Conservation (phyloP, 2,329 filamentous ascomycete species). For the Alternaria sp. region DNA sequence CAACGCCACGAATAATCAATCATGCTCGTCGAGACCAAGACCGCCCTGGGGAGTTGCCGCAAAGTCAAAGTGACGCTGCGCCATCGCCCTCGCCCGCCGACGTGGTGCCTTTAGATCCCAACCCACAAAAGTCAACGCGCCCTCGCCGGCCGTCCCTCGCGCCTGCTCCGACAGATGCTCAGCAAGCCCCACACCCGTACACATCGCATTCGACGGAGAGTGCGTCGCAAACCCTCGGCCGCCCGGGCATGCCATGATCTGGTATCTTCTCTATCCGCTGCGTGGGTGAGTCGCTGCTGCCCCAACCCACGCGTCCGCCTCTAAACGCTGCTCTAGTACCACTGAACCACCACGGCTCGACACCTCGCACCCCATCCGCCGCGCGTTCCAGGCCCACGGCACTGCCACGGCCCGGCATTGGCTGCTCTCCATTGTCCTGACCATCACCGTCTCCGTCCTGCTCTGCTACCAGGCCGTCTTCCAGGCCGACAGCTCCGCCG, state of each 20-base stretch:
- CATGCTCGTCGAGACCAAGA: constrained; percentile 28
- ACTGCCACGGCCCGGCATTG: constrained; percentile 75
- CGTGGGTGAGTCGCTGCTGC: constrained; percentile 65
- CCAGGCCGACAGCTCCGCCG: constrained; percentile 74
- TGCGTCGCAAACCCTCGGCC: constrained; percentile 36
- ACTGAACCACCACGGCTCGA: constrained; percentile 73
- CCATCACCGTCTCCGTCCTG: constrained; percentile 72
- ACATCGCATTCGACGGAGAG: constrained; percentile 29
- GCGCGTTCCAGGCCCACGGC: constrained; percentile 71
- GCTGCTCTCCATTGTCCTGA: constrained; percentile 74
- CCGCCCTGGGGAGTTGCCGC: constrained; percentile 22
- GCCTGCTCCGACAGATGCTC: constrained; percentile 32
- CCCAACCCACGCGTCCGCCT: background rate
- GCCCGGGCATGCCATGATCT: constrained; percentile 64
- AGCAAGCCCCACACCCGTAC: constrained; percentile 29
- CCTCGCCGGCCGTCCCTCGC: background rate
- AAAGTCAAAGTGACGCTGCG: constrained; percentile 21
- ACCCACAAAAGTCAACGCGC: background rate
- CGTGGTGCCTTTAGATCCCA: background rate
- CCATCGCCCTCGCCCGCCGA: constrained; percentile 16
- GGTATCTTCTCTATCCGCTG: constrained; percentile 78
- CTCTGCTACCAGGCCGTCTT: constrained; percentile 79
- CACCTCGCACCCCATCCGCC: constrained; percentile 69
- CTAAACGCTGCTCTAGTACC: constrained; percentile 61
- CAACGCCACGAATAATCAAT: constrained; percentile 35